Evolutionary conservation across 2,329 filamentous ascomycete species (phyloP), one percentile per base, ranked within the genome.

Genomic region (Knufia fluminis): DNA sequence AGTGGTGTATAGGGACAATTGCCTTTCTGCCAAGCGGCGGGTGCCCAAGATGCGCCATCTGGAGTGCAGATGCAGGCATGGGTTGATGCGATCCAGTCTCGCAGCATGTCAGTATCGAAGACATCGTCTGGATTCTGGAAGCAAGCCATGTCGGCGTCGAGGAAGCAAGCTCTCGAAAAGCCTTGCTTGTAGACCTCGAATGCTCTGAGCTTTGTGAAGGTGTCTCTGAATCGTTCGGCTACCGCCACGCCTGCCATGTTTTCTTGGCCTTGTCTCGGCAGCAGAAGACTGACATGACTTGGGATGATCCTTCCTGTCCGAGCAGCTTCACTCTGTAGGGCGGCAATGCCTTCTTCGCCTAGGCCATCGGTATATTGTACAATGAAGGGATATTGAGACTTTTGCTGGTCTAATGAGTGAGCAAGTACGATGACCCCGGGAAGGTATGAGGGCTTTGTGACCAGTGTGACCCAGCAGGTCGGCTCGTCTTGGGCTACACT

Each of bases 171-270:
- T 4, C 63, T 64, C 35, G 71, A 64, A 38, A 66, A 68, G 43
- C 60, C 61, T 36, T 52, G 50, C 24, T 54, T 50, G 54, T 61
- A 52, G 3, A 72, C 52, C 49, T 74, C 68, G 56, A 77, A 77
- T 19, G 75, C 73, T n/a, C 72, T 69, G 2, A 78, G 64, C 56
- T 77, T 77, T 2, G 74, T 77, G 70, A 73, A 77, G 2, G 74
- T 77, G 54, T 77, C 74, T 50, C 65, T 66, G 60, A 77, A 77
- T 19, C 74, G 68, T 50, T 74, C 68, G 4, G 46, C 46, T n/a
- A 48, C 45, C 1, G 74, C 72, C 26, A 77, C 73, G 50, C 68
- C 64, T 35, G 66, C 64, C 44, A 65, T 59, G 31, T 62, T 60
- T 41, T 61, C 59, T 24, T 53, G 50, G 10, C 53, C 55, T 3